Evolutionary conservation across 768 basidiomycete species (phyloP), one percentile per base, ranked within the genome.

Genomic region (Hygrophorus pudorinus): DNA sequence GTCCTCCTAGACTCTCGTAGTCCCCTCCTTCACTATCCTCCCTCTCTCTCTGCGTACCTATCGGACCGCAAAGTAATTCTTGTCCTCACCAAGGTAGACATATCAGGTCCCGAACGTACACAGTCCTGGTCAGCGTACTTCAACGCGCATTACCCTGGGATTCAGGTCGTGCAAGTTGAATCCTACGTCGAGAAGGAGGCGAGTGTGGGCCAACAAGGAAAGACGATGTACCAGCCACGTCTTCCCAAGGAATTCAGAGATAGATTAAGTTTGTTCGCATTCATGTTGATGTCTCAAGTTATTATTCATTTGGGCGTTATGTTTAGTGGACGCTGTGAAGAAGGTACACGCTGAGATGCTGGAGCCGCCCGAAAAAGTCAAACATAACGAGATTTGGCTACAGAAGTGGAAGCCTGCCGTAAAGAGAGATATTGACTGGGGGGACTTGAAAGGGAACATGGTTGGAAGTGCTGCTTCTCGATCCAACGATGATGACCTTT

Each of bases 1-100:
- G 72, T 94, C 40, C 75, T 97, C 34, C 71, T 94, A 28, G 93
- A 96, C 60, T 84, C 86, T 12, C 82, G 94, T 32, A 92, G 88
- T 56, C 92, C 94, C 0, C 73, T 80, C 0, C 63, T 96, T 2
- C 93, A 96, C 60, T 83, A 80, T 53, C 91, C 92, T 1, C 74
- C 82, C 1, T 88, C 90, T 0, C 75, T 98, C 32, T 63, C 75
- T 12, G 49, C 66, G 3, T 84, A 86, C 63, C 73, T 96, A 28
- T 57, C 47, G 8, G 63, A 67, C 52, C 66, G 57, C 20, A 72
- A 66, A 47, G 63, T 80, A 44, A 77, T 93, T 41, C 71, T 93
- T 34, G 80, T 91, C 39, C 71, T 93, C 7, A 92, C 90, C 13
- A 93, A 97, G 59, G 78, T 81, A 16, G 94, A 94, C 62, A 82